Conservation (phyloP, 1,284 basidiomycete genomes). For the Sporisorium graminicola region DNA sequence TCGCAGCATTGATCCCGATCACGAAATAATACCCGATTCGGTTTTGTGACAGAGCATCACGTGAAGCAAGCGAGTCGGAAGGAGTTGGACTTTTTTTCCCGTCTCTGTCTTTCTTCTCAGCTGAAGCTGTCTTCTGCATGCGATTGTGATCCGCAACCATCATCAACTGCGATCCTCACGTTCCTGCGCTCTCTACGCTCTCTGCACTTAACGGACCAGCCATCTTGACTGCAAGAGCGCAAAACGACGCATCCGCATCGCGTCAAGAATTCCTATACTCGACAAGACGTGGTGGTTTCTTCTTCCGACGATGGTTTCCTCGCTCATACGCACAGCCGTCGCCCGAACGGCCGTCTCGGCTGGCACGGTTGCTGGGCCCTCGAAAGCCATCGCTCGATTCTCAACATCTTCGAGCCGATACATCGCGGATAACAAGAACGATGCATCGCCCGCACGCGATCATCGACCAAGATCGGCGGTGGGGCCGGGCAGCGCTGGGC, state of each 20-base stretch:
- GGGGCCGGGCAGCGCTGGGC: constrained; percentile 7
- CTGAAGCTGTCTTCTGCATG: too few species aligned
- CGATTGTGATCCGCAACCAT: background rate
- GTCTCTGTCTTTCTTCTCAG: background rate
- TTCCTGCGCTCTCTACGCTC: background rate
- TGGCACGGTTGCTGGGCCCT: constrained; percentile 16
- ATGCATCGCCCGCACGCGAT: constrained; percentile 22
- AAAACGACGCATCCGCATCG: too few species aligned
- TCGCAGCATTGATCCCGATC: constrained; percentile 1
- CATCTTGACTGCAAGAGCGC: too few species aligned
- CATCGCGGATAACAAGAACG: constrained; percentile 40
- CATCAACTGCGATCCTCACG: background rate
- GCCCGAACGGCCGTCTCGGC: background rate
- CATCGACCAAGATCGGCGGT: constrained; percentile 26
- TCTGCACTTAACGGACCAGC: too few species aligned
- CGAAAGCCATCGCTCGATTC: constrained; percentile 5
- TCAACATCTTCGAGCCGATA: background rate
- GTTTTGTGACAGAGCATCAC: background rate
- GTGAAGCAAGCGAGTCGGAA: background rate
- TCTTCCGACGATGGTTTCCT: constrained; percentile 24
- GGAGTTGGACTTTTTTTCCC: constrained; percentile 2
- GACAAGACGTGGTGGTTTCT: background rate
- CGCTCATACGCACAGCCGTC: constrained; percentile 14
- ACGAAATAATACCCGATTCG: constrained; percentile 5
- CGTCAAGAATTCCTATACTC: too few species aligned